Base-by-base conservation (phyloP, 768 basidiomycete species). In the Lenzites betulinus region DNA sequence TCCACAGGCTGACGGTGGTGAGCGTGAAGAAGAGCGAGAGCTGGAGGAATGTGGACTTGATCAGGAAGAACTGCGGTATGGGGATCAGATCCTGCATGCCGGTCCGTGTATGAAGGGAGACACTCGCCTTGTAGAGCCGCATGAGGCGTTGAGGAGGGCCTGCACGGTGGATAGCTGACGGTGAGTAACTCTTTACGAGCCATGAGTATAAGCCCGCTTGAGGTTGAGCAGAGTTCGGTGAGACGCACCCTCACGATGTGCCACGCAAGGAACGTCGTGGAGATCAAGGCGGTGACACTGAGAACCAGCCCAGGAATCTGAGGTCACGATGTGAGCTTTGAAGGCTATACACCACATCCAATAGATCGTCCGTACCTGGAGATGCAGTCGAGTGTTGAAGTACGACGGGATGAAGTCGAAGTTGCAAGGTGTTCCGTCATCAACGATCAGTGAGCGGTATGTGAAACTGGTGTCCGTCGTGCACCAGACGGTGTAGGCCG, bases 1-100 rank as follows among this genome's bases (percentile, higher is more conserved):
- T 70, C 85, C 86, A 87, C 7, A 87, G 78, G 33, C 78, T 78
- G 70, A 81, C 79, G 7, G 79, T 77, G 1, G 79, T 75, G 6
- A 81, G 64, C 20, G 85, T 74, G 47, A 82, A 75, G 69, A 84
- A 86, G 2, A 77, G 74, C 51, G 81, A 81, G 12, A 88, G 69
- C 63, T 86, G 84, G 1, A 86, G 73, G 63, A 78, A 79, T 23
- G 81, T 83, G 35, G 80, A 76, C 12, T 85, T 71, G 1, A 82
- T 80, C 71, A 85, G 76, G 70, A 85, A 83, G 66, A 78, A 78
- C 84, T 85, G 51, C n/a, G 28, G 26, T 28, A 22, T 0, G 1
- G 6, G 22, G 2, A 26, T 23, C 39, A 64, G 49, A 3, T n/a
- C 23, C 39, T 35, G n/a, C 7, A n/a, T n/a, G 13, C 20, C 8